These are phyloP conservation scores for Russula griseocarnosa DNA, from an alignment of 768 basidiomycete species.

Conservation along the genomic window DNA sequence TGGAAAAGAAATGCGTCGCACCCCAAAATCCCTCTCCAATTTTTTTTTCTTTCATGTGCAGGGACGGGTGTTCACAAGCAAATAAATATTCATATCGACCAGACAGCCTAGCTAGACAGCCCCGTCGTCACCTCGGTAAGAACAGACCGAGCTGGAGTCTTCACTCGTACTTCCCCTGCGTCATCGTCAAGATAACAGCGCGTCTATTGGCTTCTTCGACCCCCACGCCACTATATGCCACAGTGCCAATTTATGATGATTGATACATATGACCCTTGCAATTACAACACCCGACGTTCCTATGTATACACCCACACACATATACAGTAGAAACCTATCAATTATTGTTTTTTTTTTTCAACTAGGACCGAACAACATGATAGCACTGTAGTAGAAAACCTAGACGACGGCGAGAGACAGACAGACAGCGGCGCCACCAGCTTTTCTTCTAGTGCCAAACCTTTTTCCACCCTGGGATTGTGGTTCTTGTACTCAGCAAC, in stretches of 20 bases:
- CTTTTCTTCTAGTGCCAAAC: not conserved
- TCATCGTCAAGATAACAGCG: not conserved
- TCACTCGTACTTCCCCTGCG: no score
- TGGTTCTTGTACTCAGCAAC: not conserved
- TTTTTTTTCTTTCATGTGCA: not conserved
- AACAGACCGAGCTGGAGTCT: not conserved
- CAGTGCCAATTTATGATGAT: not conserved
- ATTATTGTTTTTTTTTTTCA: not conserved
- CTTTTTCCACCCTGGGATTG: not conserved
- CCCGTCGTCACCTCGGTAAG: not conserved
- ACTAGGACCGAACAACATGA: not conserved
- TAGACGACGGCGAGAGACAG: not conserved
- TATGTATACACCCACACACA: not conserved
- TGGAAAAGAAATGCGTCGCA: not conserved
- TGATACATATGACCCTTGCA: not conserved
- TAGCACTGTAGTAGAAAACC: not conserved
- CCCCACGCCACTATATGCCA: constrained; percentile 10
- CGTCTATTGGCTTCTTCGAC: not conserved
- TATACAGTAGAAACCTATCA: not conserved
- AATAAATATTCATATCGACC: not conserved
- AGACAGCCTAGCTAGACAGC: not conserved
- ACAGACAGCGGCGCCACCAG: constrained; percentile 11
- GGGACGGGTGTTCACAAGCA: not conserved
- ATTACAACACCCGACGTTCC: not conserved
- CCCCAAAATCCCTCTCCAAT: not conserved